These are phyloP conservation scores for Pilaira anomala DNA, from an alignment of 192 early-diverging fungal species.

Conservation along the genomic window DNA sequence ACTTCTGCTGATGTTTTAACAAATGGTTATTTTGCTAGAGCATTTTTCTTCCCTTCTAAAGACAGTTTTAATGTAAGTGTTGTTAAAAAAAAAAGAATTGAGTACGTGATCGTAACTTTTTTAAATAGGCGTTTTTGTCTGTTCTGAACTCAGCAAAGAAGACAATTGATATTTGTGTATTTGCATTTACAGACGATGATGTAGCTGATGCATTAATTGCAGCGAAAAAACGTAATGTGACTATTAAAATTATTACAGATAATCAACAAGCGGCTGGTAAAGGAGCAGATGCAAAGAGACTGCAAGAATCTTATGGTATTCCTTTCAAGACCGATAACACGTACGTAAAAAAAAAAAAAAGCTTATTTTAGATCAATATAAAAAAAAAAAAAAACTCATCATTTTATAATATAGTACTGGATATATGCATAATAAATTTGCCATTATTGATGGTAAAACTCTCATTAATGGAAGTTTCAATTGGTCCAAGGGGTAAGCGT, in stretches of 20 bases:
- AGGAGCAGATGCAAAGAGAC: constrained; percentile 35
- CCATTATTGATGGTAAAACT: constrained; percentile 52
- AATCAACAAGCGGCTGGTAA: constrained; percentile 42
- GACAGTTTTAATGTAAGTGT: constrained; percentile 31
- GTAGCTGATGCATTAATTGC: constrained; percentile 61
- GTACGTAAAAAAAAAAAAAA: constrained; percentile 11
- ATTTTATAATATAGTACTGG: constrained; percentile 25
- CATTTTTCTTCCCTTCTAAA: constrained; percentile 39
- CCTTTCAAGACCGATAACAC: constrained; percentile 41
- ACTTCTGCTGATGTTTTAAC: background rate
- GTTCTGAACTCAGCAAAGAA: constrained; percentile 45
- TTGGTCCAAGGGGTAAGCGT: constrained; percentile 51
- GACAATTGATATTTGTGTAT: constrained; percentile 69
- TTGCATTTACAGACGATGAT: constrained; percentile 72
- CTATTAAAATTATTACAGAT: constrained; percentile 70
- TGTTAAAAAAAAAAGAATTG: background rate
- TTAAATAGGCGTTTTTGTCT: constrained; percentile 28
- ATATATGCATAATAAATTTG: constrained; percentile 76
- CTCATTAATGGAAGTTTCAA: constrained; percentile 64
- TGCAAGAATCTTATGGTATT: constrained; percentile 33
- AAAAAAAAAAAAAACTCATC: background rate
- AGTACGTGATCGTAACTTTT: background rate
- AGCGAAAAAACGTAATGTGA: constrained; percentile 47
- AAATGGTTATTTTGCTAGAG: constrained; percentile 24
- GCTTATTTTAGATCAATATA: background rate